These are phyloP conservation scores for Carallia brachiata DNA, from an alignment of 345 rosid genomes.

Conservation along the genomic window DNA sequence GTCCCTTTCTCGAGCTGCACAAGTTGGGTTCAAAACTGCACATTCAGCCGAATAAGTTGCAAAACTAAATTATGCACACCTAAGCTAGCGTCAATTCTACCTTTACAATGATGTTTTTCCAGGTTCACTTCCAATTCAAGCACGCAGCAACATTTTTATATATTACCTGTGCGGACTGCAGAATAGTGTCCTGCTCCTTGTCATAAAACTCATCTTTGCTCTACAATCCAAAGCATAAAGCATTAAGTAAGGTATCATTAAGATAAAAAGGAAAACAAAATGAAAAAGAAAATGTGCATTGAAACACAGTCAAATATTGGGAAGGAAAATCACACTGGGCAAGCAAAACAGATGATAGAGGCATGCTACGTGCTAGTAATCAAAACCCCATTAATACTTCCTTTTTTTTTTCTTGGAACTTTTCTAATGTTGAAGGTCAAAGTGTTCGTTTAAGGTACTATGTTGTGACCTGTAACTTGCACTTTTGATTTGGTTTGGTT, in stretches of 20 bases:
- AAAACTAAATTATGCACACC: neutral
- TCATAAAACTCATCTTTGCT: conserved; percentile 66
- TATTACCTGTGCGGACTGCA: conserved; percentile 61
- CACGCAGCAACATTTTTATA: conserved; percentile 59
- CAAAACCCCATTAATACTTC: too few species aligned
- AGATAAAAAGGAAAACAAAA: neutral
- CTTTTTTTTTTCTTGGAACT: too few species aligned
- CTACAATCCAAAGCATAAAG: conserved; percentile 27
- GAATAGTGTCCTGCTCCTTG: conserved; percentile 66
- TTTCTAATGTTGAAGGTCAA: too few species aligned
- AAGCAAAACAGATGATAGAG: neutral
- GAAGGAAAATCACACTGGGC: neutral
- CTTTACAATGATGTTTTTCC: neutral
- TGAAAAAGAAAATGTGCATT: neutral
- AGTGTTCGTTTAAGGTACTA: too few species aligned
- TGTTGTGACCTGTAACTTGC: too few species aligned
- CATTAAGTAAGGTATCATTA: neutral
- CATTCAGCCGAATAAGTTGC: neutral
- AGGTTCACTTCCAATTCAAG: neutral
- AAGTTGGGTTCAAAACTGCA: neutral
- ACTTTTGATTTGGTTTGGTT: too few species aligned
- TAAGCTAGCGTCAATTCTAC: neutral
- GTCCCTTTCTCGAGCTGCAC: neutral
- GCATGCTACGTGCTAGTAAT: too few species aligned
- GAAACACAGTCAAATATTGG: neutral